These are phyloP conservation scores for Lepraria neglecta DNA, from an alignment of 495 filamentous ascomycete species.

Conservation along the genomic window DNA sequence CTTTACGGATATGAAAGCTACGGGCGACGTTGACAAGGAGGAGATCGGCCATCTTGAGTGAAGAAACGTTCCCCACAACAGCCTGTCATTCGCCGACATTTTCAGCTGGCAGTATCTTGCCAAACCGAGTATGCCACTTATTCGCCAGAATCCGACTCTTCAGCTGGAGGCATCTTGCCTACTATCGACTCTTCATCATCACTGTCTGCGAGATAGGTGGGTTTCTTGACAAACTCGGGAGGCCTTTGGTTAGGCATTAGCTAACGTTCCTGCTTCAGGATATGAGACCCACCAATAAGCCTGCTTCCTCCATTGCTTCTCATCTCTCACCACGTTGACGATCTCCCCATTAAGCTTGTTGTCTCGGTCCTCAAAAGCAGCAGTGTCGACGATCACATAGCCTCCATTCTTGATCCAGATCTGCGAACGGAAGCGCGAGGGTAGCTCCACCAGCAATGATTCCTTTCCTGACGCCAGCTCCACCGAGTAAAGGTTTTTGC, in stretches of 20 bases:
- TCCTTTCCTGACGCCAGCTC: slow-evolving; percentile 51
- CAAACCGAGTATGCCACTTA: slow-evolving; percentile 5
- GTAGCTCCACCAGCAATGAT: slow-evolving; percentile 67
- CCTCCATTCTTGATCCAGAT: slow-evolving; percentile 86
- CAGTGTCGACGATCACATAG: slow-evolving; percentile 75
- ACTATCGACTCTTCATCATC: slow-evolving; percentile 73
- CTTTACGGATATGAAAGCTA: slow-evolving; percentile 18
- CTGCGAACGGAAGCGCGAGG: slow-evolving; percentile 73
- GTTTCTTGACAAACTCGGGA: slow-evolving; percentile 64
- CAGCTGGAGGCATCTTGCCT: slow-evolving; percentile 75
- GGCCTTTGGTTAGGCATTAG: slow-evolving; percentile 52
- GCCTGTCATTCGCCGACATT: background rate
- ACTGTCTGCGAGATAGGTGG: slow-evolving; percentile 49
- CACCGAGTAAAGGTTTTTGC: slow-evolving; percentile 80
- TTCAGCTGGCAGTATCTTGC: background rate
- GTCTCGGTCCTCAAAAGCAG: slow-evolving; percentile 56
- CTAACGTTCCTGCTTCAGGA: background rate
- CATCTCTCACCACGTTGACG: slow-evolving; percentile 84
- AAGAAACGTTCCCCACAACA: background rate
- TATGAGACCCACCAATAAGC: slow-evolving; percentile 65
- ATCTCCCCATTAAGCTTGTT: slow-evolving; percentile 86
- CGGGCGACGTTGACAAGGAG: slow-evolving; percentile 3
- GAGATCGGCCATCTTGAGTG: slow-evolving; percentile 10
- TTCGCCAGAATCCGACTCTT: slow-evolving; percentile 44
- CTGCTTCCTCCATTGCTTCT: slow-evolving; percentile 85